Evolutionary conservation across 2,329 filamentous ascomycete species (phyloP).

Genomic region (Epichloe sp.): DNA sequence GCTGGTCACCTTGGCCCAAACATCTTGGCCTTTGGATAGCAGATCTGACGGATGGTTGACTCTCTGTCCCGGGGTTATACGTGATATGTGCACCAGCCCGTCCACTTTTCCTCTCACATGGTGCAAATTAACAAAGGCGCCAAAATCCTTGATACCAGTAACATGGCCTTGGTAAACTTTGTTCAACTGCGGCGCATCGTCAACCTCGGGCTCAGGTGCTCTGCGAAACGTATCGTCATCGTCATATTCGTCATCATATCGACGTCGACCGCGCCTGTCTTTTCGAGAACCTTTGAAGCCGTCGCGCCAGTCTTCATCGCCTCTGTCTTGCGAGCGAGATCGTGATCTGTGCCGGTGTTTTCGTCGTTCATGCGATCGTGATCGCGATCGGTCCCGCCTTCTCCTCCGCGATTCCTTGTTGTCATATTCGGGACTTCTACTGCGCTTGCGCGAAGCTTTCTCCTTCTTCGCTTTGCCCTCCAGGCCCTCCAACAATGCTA

Average conservation of each 20-base stretch:
- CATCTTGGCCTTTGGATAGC: constrained; percentile 62
- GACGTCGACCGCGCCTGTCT: constrained; percentile 23
- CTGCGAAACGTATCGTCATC: constrained; percentile 47
- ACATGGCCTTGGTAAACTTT: constrained; percentile 88
- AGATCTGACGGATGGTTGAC: constrained; percentile 89
- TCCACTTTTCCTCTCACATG: constrained; percentile 81
- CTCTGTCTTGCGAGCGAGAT: constrained; percentile 25
- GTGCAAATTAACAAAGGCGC: constrained; percentile 84
- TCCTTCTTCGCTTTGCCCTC: constrained; percentile 51
- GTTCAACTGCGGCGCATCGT: constrained; percentile 66
- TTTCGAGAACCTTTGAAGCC: constrained; percentile 18
- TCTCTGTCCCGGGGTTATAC: constrained; percentile 69
- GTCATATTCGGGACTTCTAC: constrained; percentile 42
- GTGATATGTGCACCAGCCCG: constrained; percentile 86
- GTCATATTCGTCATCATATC: constrained; percentile 28
- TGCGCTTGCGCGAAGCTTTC: constrained; percentile 40
- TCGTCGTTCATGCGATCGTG: constrained; percentile 29
- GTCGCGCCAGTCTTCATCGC: constrained; percentile 34
- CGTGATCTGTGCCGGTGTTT: constrained; percentile 23
- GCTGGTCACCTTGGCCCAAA: constrained; percentile 87
- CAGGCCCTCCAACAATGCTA: constrained; percentile 79
- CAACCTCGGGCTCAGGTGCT: constrained; percentile 59
- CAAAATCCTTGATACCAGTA: constrained; percentile 89
- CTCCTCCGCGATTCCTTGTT: constrained; percentile 27
- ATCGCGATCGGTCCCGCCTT: constrained; percentile 24